Evolutionary conservation across 2,329 filamentous ascomycete genomes (phyloP), one percentile per base, ranked within the genome.

Genomic region (Diaporthe citri): DNA sequence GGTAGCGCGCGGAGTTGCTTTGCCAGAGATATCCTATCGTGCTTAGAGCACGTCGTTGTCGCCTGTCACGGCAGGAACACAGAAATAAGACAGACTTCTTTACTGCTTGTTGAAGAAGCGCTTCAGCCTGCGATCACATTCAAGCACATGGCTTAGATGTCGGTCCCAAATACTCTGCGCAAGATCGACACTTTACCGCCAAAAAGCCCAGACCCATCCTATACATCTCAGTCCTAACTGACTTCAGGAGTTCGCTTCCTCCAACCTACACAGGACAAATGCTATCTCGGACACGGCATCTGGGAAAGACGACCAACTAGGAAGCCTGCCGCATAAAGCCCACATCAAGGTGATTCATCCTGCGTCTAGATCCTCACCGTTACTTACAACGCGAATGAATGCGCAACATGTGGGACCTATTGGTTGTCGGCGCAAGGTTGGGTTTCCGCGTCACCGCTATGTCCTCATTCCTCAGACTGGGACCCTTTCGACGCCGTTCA

Each of bases 21-120:
- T 56, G 9, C 46, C 25, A 56, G 28, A 72, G 57, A 64, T 72
- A 72, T 43, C 57, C 57, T 36, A 55, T 31, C 34, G 46, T 55
- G 48, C 31, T 55, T 25, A 41, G 57, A 60, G 36, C 22, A 41
- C 57, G 13, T 28, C 36, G 36, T 43, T n/a, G 31, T 55, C 34
- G 46, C n/a, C 15, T 69, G 64, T 41, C 64, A 55, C 4, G 31
- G 64, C 64, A 41, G 64, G 51, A 51, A n/a, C 8, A 17, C 46
- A 55, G n/a, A 55, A 55, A 28, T 13, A 10, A 39, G 13, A 52
- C 13, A 52, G 34, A 34, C 34, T 39, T 36, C 15, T 8, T 39
- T 69, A n/a, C 5, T n/a, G n/a, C 25, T 15, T 22, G n/a, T 41
- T 31, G 22, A 39, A 39, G 9, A 22, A 1, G 34, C 22, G 4